A percentile compares a stretch with the other conserved stretches of the same genome.
Evolutionary conservation across 129 eudicot species (phyloP).

Genomic region (Lactuca saligna): DNA sequence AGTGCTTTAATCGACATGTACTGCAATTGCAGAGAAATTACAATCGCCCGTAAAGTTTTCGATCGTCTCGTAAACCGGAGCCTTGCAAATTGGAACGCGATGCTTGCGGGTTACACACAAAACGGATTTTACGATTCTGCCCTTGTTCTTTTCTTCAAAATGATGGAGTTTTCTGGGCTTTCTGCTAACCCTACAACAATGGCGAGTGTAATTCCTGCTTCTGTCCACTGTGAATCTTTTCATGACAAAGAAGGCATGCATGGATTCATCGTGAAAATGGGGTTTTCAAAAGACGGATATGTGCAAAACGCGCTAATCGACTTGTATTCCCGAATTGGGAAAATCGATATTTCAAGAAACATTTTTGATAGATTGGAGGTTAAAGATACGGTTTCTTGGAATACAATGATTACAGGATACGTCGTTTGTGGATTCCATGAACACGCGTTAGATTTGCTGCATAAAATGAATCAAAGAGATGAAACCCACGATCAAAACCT

Average conservation of each 20-base stretch:
- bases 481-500: conserved; percentile 13
- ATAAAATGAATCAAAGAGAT: conserved; percentile 50
- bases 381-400: conserved; percentile 85
- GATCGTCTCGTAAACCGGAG: conserved; percentile 45
- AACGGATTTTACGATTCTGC: conserved; percentile 56
- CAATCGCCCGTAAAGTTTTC: conserved; percentile 55
- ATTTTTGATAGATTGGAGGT: conserved; percentile 63
- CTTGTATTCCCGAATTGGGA: conserved; percentile 75
- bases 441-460: conserved; percentile 59
- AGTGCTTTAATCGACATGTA: conserved; percentile 91
- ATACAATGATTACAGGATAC: conserved; percentile 77
- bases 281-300: conserved; percentile 52
- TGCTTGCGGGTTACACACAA: conserved; percentile 84
- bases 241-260: conserved; percentile 66
- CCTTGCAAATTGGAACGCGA: conserved; percentile 74
- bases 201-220: conserved; percentile 83
- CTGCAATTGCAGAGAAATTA: conserved; percentile 67
- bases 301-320: conserved; percentile 84
- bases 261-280: conserved; percentile 66
- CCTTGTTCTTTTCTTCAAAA: conserved; percentile 49
- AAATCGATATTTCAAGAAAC: conserved; percentile 40
- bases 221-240: conserved; percentile 63
- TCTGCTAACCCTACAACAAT: conserved; percentile 69
- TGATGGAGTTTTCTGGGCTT: conserved; percentile 51
- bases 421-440: conserved; percentile 75